phyloP scores from a whole-genome alignment of 2,329 filamentous ascomycete genomes.

The Chrysoporthe deuterocubensis region DNA sequence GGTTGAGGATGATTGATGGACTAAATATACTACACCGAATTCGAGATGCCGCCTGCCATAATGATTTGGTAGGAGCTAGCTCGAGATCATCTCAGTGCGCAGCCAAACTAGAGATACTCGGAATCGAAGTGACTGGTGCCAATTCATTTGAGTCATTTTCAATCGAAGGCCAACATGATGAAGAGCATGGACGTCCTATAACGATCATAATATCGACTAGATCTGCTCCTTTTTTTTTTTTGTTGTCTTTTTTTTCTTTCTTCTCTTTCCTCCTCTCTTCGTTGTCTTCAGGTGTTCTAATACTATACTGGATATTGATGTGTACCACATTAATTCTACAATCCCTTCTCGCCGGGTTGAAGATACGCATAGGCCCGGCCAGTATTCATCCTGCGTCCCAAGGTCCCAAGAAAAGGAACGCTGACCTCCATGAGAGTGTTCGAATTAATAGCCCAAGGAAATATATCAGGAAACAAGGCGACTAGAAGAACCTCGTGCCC shows the following conservation, averaged over 20 bases:
- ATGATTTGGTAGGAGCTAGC: no score
- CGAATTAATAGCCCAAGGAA: neutral
- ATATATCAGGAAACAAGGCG: neutral
- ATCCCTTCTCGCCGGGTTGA: neutral
- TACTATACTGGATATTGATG: neutral
- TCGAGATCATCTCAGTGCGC: no score
- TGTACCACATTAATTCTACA: neutral
- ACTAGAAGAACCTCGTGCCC: neutral
- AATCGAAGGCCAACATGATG: neutral
- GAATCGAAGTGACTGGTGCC: neutral
- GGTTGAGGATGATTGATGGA: no score
- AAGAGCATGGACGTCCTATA: neutral
- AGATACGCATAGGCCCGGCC: neutral
- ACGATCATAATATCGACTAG: neutral
- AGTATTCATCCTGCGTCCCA: neutral
- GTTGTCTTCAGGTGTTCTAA: neutral
- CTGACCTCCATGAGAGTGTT: neutral
- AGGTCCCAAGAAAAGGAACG: neutral
- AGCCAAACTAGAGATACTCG: no score
- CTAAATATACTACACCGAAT: no score
- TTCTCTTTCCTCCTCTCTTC: neutral
- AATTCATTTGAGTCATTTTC: neutral
- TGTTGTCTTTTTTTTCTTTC: neutral
- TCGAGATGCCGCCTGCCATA: no score
- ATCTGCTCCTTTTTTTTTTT: neutral